A percentile compares a stretch with the other conserved stretches of the same genome.
Evolutionary conservation across 345 rosid genomes (phyloP).

Genomic region (Brassica cretica): DNA sequence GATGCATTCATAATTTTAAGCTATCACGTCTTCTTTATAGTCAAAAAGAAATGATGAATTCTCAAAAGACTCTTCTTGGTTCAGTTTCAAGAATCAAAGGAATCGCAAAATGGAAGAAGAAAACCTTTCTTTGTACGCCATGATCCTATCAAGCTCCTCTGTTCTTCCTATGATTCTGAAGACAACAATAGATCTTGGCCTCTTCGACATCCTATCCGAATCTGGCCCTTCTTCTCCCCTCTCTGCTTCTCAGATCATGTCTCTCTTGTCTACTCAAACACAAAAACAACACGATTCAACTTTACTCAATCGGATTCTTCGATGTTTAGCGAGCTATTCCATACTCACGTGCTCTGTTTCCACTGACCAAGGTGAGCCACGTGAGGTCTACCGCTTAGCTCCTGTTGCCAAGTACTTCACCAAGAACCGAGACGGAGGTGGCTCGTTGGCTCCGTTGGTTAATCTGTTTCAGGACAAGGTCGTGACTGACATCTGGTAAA

Average conservation of each 20-base stretch:
- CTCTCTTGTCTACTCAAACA: slow-evolving; percentile 13
- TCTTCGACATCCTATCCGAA: slow-evolving; percentile 34
- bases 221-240: slow-evolving; percentile 15
- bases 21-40: background rate
- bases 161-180: slow-evolving; percentile 40
- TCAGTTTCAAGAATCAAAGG: slow-evolving; percentile 1
- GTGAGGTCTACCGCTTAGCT: slow-evolving; percentile 24
- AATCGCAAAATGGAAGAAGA: slow-evolving; percentile 35
- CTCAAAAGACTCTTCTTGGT: background rate
- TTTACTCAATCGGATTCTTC: slow-evolving; percentile 25
- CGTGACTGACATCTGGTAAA: slow-evolving; percentile 37
- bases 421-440: slow-evolving; percentile 26
- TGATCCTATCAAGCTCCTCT: slow-evolving; percentile 30
- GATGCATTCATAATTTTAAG: background rate
- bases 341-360: slow-evolving; percentile 36
- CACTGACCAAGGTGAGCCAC: slow-evolving; percentile 13
- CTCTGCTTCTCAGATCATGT: slow-evolving; percentile 28
- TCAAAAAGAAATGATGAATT: background rate
- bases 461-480: slow-evolving; percentile 35
- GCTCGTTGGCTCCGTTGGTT: slow-evolving; percentile 36
- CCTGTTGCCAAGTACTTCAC: slow-evolving; percentile 40
- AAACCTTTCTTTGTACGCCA: slow-evolving; percentile 26
- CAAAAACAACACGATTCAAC: slow-evolving; percentile 11
- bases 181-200: slow-evolving; percentile 32
- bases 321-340: slow-evolving; percentile 26